Conservation (phyloP, 805 yeast genomes). For the Starmerella bacillaris region DNA sequence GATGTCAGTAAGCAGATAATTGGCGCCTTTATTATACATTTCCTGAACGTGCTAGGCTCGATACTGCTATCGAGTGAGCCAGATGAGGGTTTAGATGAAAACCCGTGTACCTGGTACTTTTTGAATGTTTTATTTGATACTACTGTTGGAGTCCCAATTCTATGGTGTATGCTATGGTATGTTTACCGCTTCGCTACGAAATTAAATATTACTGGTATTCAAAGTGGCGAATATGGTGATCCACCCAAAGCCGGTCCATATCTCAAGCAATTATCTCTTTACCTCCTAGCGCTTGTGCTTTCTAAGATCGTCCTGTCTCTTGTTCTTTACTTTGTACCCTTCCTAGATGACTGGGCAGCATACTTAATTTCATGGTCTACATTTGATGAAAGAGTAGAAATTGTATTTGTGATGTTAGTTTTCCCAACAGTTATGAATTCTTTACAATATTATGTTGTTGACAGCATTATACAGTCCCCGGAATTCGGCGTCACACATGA, state of each 20-base stretch:
- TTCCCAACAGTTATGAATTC: conserved; percentile 29
- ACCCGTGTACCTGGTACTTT: conserved; percentile 92
- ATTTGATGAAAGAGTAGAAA: conserved; percentile 62
- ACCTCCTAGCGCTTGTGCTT: conserved; percentile 39
- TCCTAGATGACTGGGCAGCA: conserved; percentile 52
- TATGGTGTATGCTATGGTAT: conserved; percentile 35
- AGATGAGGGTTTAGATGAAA: conserved; percentile 29
- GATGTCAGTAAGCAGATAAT: conserved; percentile 80
- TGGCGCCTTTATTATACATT: conserved; percentile 74
- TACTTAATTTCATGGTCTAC: conserved; percentile 63
- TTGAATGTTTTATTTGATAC: conserved; percentile 77
- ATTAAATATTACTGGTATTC: conserved; percentile 26
- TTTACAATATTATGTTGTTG: conserved; percentile 38
- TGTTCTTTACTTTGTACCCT: conserved; percentile 42
- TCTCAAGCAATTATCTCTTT: conserved; percentile 51
- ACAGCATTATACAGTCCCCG: conserved; percentile 39
- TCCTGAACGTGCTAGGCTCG: conserved; percentile 55
- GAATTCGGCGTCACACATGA: conserved; percentile 19
- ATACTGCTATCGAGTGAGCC: conserved; percentile 28
- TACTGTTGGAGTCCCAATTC: conserved; percentile 76
- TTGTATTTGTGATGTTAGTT: conserved; percentile 64
- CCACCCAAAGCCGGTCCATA: conserved; percentile 50
- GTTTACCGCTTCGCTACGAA: conserved; percentile 28
- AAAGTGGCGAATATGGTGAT: conserved; percentile 45
- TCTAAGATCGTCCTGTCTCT: conserved; percentile 49